Conservation (phyloP, 1,139 yeast genomes). For the Saccharomycopsis phalli region DNA sequence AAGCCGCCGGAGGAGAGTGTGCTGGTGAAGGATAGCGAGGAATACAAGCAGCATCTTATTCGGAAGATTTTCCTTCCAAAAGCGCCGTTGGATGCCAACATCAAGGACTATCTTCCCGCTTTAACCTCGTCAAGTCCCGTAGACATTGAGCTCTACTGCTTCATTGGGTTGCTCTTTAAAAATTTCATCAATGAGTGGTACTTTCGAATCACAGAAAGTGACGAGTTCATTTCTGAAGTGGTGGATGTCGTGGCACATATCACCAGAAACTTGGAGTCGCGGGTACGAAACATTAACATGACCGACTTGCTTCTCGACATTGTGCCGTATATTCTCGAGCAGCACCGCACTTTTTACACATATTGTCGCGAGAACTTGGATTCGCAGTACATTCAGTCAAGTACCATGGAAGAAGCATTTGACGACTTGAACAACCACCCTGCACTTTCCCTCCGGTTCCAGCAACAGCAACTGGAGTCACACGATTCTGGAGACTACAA, state of each 20-base stretch:
- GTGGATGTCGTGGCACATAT: slow-evolving; percentile 31
- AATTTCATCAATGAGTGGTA: slow-evolving; percentile 42
- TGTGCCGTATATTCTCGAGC: slow-evolving; percentile 32
- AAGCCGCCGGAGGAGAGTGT: background rate
- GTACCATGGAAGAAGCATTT: slow-evolving; percentile 28
- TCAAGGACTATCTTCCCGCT: slow-evolving; percentile 27
- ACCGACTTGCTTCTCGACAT: slow-evolving; percentile 33
- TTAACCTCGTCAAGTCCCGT: slow-evolving; percentile 30
- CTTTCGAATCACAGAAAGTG: slow-evolving; percentile 31
- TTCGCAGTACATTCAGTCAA: slow-evolving; percentile 26
- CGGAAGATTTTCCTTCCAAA: slow-evolving; percentile 25
- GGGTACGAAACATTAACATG: slow-evolving; percentile 29
- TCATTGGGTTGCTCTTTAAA: slow-evolving; percentile 35
- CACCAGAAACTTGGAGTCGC: slow-evolving; percentile 30
- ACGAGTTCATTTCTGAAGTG: slow-evolving; percentile 32
- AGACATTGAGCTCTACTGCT: slow-evolving; percentile 36
- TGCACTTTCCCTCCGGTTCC: slow-evolving; percentile 32
- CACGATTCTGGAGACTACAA: slow-evolving; percentile 2
- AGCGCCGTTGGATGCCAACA: slow-evolving; percentile 19
- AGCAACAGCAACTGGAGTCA: slow-evolving; percentile 10
- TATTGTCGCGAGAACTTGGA: slow-evolving; percentile 24
- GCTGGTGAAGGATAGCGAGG: slow-evolving; percentile 22
- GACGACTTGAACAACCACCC: slow-evolving; percentile 39
- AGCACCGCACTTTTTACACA: slow-evolving; percentile 28
- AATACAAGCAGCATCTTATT: slow-evolving; percentile 25